Percentiles rank a stretch among this genome's conserved stretches.
Conservation (phyloP, 352 stramenopile genomes). For the Globisporangium uncinulatum region DNA sequence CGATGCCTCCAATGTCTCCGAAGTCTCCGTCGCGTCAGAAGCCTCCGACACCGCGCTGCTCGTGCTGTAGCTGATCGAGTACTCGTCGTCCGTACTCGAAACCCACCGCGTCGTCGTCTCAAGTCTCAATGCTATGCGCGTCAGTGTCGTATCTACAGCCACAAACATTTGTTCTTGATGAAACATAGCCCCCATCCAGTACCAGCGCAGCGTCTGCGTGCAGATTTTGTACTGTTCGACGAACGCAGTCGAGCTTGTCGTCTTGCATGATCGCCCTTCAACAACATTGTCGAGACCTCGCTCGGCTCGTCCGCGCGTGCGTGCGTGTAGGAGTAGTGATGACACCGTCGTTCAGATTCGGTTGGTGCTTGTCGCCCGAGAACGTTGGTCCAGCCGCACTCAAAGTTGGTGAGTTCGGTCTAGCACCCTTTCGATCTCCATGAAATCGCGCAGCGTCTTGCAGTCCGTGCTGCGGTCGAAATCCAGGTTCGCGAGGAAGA, state of each 20-base stretch:
- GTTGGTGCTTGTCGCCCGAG: conserved; percentile 16
- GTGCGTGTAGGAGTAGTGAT: too few species aligned
- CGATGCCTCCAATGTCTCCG: too few species aligned
- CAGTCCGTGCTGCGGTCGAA: conserved; percentile 15
- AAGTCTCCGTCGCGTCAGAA: not conserved
- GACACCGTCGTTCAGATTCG: conserved; percentile 13
- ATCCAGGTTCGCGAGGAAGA: conserved; percentile 42
- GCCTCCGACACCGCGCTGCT: not conserved
- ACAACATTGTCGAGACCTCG: too few species aligned
- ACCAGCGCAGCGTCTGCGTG: conserved; percentile 34
- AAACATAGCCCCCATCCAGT: conserved; percentile 32
- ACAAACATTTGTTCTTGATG: conserved; percentile 43
- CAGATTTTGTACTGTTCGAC: conserved; percentile 9
- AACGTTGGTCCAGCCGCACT: conserved; percentile 27
- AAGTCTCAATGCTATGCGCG: not conserved
- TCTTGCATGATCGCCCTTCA: too few species aligned
- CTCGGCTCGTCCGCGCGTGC: too few species aligned
- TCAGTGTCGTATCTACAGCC: conserved; percentile 35
- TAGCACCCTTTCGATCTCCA: conserved; percentile 8
- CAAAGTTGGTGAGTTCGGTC: conserved; percentile 17
- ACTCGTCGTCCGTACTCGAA: conserved; percentile 1
- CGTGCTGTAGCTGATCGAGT: not conserved
- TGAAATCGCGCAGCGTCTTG: conserved; percentile 9
- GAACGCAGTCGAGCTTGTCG: too few species aligned
- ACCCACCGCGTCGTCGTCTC: not conserved